These are phyloP conservation scores for Rhodotorula sp. DNA, from an alignment of 1,284 basidiomycete genomes.

Conservation along the genomic window DNA sequence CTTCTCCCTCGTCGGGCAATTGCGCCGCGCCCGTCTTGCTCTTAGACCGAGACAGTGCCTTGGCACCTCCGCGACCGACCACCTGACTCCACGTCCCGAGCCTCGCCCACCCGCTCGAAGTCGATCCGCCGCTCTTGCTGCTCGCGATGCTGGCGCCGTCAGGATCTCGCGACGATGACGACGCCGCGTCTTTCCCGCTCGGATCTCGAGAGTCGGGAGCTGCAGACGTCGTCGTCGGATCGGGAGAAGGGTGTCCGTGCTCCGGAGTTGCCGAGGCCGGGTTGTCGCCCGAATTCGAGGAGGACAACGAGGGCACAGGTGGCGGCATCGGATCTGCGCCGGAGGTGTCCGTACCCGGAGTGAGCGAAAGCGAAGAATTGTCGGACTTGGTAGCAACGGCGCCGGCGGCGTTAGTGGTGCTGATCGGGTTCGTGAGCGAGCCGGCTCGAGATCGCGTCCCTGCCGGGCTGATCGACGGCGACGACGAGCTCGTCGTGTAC, in stretches of 20 bases:
- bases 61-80: slow-evolving; percentile 11
- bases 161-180: not conserved
- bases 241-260: not conserved
- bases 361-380: not conserved
- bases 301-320: not conserved
- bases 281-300: not conserved
- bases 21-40: not conserved
- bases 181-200: not conserved
- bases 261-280: not conserved
- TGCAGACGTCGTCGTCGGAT: not conserved
- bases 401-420: not conserved
- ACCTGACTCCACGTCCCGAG: slow-evolving; percentile 37
- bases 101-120: slow-evolving; percentile 14
- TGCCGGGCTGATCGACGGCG: slow-evolving; percentile 1
- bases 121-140: not conserved
- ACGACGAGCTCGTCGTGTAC: not conserved
- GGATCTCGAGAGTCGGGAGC: not conserved
- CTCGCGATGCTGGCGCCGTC: not conserved
- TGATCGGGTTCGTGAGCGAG: not conserved
- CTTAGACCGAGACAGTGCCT: not conserved
- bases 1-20: not conserved
- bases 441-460: not conserved
- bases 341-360: not conserved
- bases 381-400: not conserved
- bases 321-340: not conserved